phyloP scores from a whole-genome alignment of 1,284 basidiomycete genomes.

The Austroboletus sp. region DNA sequence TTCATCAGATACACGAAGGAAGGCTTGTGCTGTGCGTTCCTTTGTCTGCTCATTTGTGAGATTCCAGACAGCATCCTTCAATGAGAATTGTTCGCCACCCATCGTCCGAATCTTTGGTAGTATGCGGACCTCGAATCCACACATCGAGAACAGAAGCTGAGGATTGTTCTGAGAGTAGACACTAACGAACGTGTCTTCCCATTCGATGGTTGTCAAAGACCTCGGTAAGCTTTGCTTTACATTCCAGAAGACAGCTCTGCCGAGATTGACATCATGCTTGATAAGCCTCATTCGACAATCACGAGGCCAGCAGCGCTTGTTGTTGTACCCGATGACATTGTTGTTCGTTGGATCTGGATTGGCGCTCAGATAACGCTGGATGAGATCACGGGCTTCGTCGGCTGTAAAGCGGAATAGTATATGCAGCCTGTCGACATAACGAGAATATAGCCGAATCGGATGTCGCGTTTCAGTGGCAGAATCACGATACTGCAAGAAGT shows the following conservation, averaged over 20 bases:
- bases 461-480: conserved; percentile 89
- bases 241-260: conserved; percentile 98
- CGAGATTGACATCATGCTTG: conserved; percentile 99
- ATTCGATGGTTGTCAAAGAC: conserved; percentile 96
- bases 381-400: conserved; percentile 94
- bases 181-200: conserved; percentile 94
- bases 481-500: conserved; percentile 92
- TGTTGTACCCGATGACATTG: conserved; percentile 98
- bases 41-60: conserved; percentile 93
- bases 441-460: conserved; percentile 90
- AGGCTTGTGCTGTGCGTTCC: conserved; percentile 95
- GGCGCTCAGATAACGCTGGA: conserved; percentile 93
- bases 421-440: conserved; percentile 89
- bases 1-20: conserved; percentile 94
- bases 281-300: conserved; percentile 98
- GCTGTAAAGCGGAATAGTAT: conserved; percentile 98
- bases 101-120: conserved; percentile 91
- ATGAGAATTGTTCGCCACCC: conserved; percentile 91
- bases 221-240: conserved; percentile 95
- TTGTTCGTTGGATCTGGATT: conserved; percentile 98
- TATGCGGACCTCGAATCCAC: conserved; percentile 94
- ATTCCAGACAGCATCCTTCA: conserved; percentile 98
- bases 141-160: conserved; percentile 97
- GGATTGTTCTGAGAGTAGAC: conserved; percentile 98
- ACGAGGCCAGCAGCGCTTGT: conserved; percentile 97